Base-by-base conservation (phyloP, 768 basidiomycete genomes). In the Tylopilus plumbeoviolaceoides region DNA sequence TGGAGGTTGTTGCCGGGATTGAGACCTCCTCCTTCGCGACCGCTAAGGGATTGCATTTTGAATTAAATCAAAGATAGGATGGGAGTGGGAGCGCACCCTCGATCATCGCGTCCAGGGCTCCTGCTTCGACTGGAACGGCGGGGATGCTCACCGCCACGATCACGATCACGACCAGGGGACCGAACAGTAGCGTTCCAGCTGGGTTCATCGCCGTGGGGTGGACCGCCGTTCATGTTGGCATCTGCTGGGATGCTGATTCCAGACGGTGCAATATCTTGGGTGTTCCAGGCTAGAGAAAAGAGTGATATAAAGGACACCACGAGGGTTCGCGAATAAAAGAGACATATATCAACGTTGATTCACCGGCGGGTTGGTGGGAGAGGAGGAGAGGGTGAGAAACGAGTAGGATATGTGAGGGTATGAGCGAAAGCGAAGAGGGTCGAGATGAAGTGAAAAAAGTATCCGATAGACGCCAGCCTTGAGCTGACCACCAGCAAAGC, bases 61-160 rank as follows among this genome's bases (percentile, higher is more conserved):
- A 14, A n/a, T 9, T 6, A 33, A 33, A 33, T 33, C 14, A 15
- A 46, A 21, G 12, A 33, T 2, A 14, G 28, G 35, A 36, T 4
- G 9, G 35, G 30, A 20, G 28, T 30, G 47, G 52, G 31, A 42
- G 72, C 84, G 54, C 30, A 86, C 85, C 78, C 75, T 75, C 84
- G 72, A 38, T 81, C 81, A 30, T 72, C 70, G 43, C 63, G 61
- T n/a, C 78, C 81, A 4, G 89, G 90, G 67, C 89, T 91, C 60
- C 87, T 79, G 73, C 89, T 91, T 68, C 89, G 77, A 73, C 87
- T 89, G 9, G 83, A 82, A 54, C 89, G 78, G 52, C 85, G 74
- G 14, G 83, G 81, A 42, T 75, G 72, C 9, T 82, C 81, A 25
- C 73, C 76, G 46, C 72, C 73, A 28, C 66, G 65, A 14, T 68